These are phyloP conservation scores for Aureobasidium uvarum DNA, from an alignment of 2,329 filamentous ascomycete species.

Conservation along the genomic window DNA sequence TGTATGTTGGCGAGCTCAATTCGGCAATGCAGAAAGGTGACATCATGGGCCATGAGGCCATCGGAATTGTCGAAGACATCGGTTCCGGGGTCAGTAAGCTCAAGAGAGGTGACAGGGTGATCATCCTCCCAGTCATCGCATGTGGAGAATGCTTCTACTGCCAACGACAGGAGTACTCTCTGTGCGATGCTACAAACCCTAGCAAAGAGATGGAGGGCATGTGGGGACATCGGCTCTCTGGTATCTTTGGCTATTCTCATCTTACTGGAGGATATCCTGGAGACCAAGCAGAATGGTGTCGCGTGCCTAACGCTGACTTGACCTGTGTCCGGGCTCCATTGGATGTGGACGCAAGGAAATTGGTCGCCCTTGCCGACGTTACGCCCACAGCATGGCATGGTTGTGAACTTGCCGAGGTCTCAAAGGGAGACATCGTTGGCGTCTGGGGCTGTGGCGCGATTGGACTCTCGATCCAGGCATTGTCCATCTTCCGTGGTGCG, in stretches of 20 bases:
- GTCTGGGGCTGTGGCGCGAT: constrained; percentile 59
- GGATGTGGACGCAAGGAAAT: constrained; percentile 47
- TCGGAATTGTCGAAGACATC: constrained; percentile 61
- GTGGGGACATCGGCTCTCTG: constrained; percentile 49
- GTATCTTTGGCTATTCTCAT: constrained; percentile 45
- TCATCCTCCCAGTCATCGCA: constrained; percentile 68
- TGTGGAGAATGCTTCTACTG: constrained; percentile 62
- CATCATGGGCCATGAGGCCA: constrained; percentile 68
- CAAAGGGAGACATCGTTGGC: constrained; percentile 48
- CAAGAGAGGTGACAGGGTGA: constrained; percentile 65
- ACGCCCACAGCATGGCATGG: constrained; percentile 43
- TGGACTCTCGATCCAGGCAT: constrained; percentile 81
- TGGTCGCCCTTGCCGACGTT: constrained; percentile 52
- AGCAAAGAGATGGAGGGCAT: constrained; percentile 40
- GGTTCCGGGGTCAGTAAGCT: constrained; percentile 58
- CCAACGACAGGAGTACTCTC: constrained; percentile 35
- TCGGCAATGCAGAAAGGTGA: constrained; percentile 45
- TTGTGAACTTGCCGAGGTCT: constrained; percentile 43
- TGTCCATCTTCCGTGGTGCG: constrained; percentile 79
- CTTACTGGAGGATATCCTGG: constrained; percentile 41
- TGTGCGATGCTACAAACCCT: constrained; percentile 33
- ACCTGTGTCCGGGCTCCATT: constrained; percentile 53
- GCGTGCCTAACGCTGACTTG: constrained; percentile 43
- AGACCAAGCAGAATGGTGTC: constrained; percentile 41
- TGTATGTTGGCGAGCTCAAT: constrained; percentile 38